Evolutionary conservation across 1,284 basidiomycete genomes (phyloP).

Genomic region (Cryptococcus wingfieldii): DNA sequence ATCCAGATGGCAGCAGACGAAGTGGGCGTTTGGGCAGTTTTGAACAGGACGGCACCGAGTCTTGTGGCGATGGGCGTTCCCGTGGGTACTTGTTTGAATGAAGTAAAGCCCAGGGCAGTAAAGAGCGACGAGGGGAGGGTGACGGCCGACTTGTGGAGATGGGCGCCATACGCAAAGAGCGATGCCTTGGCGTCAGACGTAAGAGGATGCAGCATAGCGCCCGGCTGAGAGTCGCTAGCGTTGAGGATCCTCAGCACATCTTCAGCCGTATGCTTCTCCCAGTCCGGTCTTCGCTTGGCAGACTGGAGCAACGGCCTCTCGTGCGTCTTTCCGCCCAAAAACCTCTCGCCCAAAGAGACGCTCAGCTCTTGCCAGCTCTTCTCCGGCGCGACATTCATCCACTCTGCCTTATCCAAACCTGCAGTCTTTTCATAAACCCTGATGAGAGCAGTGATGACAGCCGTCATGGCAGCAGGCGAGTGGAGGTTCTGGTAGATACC

Average conservation of each 20-base stretch:
- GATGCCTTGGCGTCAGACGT: slow-evolving; percentile 28
- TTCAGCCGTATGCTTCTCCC: slow-evolving; percentile 40
- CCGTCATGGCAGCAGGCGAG: slow-evolving; percentile 44
- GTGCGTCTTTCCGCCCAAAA: slow-evolving; percentile 45
- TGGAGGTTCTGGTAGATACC: slow-evolving; percentile 50
- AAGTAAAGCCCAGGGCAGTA: slow-evolving; percentile 14
- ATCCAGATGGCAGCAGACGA: slow-evolving; percentile 47
- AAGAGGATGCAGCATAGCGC: slow-evolving; percentile 47
- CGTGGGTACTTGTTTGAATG: slow-evolving; percentile 24
- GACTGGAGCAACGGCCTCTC: slow-evolving; percentile 48
- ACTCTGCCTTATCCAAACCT: slow-evolving; percentile 5
- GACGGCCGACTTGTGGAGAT: slow-evolving; percentile 34
- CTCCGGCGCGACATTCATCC: slow-evolving; percentile 11
- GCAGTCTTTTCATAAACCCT: slow-evolving; percentile 29
- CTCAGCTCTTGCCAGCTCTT: slow-evolving; percentile 28
- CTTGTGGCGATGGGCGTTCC: slow-evolving; percentile 49
- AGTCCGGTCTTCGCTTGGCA: slow-evolving; percentile 39
- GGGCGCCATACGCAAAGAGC: slow-evolving; percentile 50
- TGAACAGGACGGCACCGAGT: slow-evolving; percentile 50
- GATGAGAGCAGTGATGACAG: slow-evolving; percentile 46
- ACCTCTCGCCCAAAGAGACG: slow-evolving; percentile 35
- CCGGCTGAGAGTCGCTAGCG: slow-evolving; percentile 51
- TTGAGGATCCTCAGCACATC: slow-evolving; percentile 46
- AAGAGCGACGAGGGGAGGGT: slow-evolving; percentile 24
- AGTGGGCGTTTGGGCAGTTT: slow-evolving; percentile 24